Evolutionary conservation across 169 alveolate species (phyloP), one percentile per base, ranked within the genome.

Genomic region (Babesia bovis): DNA sequence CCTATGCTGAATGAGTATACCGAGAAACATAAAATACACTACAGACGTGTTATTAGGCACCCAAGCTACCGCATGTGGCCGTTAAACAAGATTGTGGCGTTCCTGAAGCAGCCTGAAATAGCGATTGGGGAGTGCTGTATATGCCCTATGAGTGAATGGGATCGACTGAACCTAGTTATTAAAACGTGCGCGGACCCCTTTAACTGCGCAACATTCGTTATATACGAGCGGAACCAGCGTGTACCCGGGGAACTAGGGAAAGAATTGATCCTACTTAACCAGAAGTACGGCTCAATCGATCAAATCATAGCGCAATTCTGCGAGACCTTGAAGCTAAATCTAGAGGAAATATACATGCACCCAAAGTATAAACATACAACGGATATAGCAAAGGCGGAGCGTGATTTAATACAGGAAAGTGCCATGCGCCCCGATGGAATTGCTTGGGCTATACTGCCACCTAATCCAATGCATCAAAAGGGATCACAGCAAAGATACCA

Each of bases 371-470:
- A 81, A 66, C 85, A 72, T 33, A 63, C 72, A 52, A 58, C 85
- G 53, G 86, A 83, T 12, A 25, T 84, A 35, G 49, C 79, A 28
- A 70, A 82, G 83, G 91, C 84, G 41, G 85, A 70, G 59, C 75
- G 90, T 40, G 93, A 87, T 60, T 66, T 90, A 40, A 66, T 77
- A 19, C 93, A 84, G 63, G 94, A 90, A 42, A 72, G 90, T 42
- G 79, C 87, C 25, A 32, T 83, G 63, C 82, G 84, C 23, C 93
- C 93, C 13, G 94, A 87, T 33, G 68, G 84, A 40, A 90, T 90
- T 32, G 78, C 85, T 0, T 90, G 93, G 93, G 90, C 93, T 13
- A 56, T 90, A 5, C 49, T 83, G 25, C 94, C 94, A 1, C 93
- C 94, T 21, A 49, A 23, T 56, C 63, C 87, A 3, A 44, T 23